phyloP scores from a whole-genome alignment of 805 yeast species.

The Saccharomycopsis fibuligera region DNA sequence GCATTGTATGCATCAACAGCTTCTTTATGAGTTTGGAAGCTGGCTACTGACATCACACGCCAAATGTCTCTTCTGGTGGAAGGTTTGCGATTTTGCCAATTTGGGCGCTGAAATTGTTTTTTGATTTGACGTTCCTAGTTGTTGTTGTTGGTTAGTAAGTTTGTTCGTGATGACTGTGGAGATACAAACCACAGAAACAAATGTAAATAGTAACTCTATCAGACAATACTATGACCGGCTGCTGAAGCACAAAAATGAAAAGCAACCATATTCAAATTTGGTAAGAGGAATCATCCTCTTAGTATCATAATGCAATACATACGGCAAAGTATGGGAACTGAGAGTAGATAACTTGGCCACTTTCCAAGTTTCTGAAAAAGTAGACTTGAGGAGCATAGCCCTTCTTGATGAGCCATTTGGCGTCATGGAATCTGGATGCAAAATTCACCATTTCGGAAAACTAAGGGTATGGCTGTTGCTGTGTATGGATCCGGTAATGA shows the following conservation, averaged over 20 bases:
- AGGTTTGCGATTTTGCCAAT: slow-evolving; percentile 86
- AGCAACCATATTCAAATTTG: too few relatives aligned
- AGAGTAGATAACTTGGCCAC: slow-evolving; percentile 85
- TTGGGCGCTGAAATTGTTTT: slow-evolving; percentile 70
- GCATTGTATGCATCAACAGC: slow-evolving; percentile 72
- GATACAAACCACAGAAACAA: too few relatives aligned
- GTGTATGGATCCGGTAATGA: too few relatives aligned
- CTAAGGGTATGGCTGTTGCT: too few relatives aligned
- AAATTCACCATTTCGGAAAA: slow-evolving; percentile 14
- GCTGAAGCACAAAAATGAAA: too few relatives aligned
- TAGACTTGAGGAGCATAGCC: slow-evolving; percentile 78
- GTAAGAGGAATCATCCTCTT: too few relatives aligned
- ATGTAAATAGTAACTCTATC: too few relatives aligned
- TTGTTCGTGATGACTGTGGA: too few relatives aligned
- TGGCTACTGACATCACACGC: slow-evolving; percentile 85
- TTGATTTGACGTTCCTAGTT: slow-evolving; percentile 27
- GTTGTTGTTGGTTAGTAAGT: too few relatives aligned
- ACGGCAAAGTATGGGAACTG: slow-evolving; percentile 64
- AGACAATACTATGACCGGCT: too few relatives aligned
- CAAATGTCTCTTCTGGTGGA: slow-evolving; percentile 77
- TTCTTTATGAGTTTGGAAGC: slow-evolving; percentile 49
- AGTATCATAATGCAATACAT: too few relatives aligned
- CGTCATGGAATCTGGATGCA: slow-evolving; percentile 42
- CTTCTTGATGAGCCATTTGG: slow-evolving; percentile 51
- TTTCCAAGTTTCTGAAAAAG: slow-evolving; percentile 75